Evolutionary conservation across 169 alveolate species (phyloP), one percentile per base, ranked within the genome.

Genomic region (Theileria sp.): DNA sequence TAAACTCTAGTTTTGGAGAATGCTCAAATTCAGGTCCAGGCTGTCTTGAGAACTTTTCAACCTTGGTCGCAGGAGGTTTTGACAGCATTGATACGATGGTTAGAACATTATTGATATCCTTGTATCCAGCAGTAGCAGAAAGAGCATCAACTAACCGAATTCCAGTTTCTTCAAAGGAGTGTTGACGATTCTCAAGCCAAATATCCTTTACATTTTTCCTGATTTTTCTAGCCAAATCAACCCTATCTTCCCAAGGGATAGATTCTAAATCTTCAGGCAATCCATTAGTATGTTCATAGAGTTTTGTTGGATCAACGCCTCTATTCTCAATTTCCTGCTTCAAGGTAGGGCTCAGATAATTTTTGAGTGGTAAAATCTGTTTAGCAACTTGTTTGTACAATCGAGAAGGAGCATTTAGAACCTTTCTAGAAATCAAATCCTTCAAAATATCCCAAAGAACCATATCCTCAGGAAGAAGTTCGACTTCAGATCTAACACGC

Each of bases 101-200:
- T 5, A 84, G 50, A 15, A 84, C 25, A 64, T 84, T 76, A 30
- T 67, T 76, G 38, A 84, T 19, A 17, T 77, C 49, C 36, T 49
- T 65, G 60, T 84, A 84, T 1, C 90, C 90, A 9, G 90, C 90
- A 7, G 90, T 67, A n/a, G 83, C 67, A 13, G 83, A 72, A 79
- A 77, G 70, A 19, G 90, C 90, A 26, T 84, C 90, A 28, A 84
- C 36, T 6, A 84, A 56, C 7, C 50, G 56, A 38, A 79, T 30
- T n/a, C 87, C 90, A 9, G 58, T 26, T 0, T 75, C 54, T 50
- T 84, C 86, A 68, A 77, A 50, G 38, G 58, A 19, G 54, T 81
- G 69, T 58, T 8, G 26, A n/a, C 68, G 23, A 21, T 51, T 84
- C 7, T 30, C n/a, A n/a, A 71, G 74, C 86, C 86, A 77, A 23